Evolutionary conservation across 1,284 basidiomycete genomes (phyloP).

Genomic region (Paramarasmius palmivorus): DNA sequence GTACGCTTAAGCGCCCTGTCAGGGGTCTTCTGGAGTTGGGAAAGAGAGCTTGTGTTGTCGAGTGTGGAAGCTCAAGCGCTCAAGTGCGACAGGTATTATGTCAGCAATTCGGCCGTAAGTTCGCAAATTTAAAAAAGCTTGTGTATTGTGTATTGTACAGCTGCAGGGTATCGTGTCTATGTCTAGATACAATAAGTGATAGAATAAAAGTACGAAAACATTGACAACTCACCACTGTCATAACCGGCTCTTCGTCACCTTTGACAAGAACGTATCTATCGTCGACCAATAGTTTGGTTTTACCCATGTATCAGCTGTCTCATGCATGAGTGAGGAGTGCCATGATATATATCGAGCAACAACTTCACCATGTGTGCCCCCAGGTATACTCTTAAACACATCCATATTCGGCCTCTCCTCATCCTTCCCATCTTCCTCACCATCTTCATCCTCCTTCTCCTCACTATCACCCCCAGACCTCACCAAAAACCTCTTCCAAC

Average conservation of each 20-base stretch:
- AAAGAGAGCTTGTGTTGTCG: too few species aligned
- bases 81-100: too few species aligned
- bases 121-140: too few species aligned
- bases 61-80: too few species aligned
- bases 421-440: neutral
- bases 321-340: neutral
- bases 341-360: neutral
- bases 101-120: too few species aligned
- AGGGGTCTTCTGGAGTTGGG: too few species aligned
- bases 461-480: slow-evolving; percentile 16
- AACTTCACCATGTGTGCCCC: slow-evolving; percentile 16
- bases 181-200: too few species aligned
- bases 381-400: slow-evolving; percentile 9
- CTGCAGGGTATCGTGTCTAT: too few species aligned
- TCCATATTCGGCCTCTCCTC: slow-evolving; percentile 9
- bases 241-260: neutral
- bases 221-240: too few species aligned
- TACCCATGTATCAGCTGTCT: slow-evolving; percentile 18
- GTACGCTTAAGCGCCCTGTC: too few species aligned
- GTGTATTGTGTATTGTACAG: too few species aligned
- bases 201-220: too few species aligned
- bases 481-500: neutral
- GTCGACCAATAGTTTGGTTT: slow-evolving; percentile 12
- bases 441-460: slow-evolving; percentile 23
- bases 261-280: slow-evolving; percentile 4